A percentile compares a stretch with the other conserved stretches of the same genome.
phyloP scores from a whole-genome alignment of 2,329 filamentous ascomycete species.

The Ophidiomyces ophidiicola region DNA sequence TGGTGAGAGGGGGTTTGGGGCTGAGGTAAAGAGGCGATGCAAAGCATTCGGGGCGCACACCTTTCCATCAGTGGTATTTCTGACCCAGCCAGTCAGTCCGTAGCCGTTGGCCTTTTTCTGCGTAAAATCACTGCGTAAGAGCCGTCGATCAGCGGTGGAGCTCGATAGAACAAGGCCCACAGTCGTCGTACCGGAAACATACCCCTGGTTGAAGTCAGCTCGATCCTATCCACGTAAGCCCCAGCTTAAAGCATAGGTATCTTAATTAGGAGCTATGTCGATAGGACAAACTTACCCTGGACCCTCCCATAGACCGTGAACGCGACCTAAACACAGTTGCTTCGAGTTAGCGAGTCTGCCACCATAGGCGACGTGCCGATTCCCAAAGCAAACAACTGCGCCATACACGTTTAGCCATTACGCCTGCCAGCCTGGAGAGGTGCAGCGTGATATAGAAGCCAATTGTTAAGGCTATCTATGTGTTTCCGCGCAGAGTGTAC shows the following conservation, averaged over 20 bases:
- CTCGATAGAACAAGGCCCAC: background rate
- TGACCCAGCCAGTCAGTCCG: slow-evolving; percentile 38
- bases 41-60: slow-evolving; percentile 20
- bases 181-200: slow-evolving; percentile 36
- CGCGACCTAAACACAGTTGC: slow-evolving; percentile 21
- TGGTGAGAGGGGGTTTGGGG: background rate
- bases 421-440: background rate
- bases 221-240: background rate
- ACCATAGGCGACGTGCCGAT: background rate
- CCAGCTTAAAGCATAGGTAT: background rate
- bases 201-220: slow-evolving; percentile 27
- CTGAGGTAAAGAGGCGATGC: slow-evolving; percentile 5
- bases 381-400: slow-evolving; percentile 5
- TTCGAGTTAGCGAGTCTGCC: background rate
- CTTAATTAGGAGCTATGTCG: background rate
- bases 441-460: no score
- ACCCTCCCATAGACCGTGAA: slow-evolving; percentile 52
- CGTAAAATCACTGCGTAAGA: slow-evolving; percentile 32
- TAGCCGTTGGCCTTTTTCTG: slow-evolving; percentile 33
- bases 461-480: background rate
- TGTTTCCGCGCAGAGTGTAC: no score
- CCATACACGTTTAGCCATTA: slow-evolving; percentile 14
- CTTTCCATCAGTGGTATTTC: slow-evolving; percentile 36
- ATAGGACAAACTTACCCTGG: slow-evolving; percentile 44
- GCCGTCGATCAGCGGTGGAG: slow-evolving; percentile 25